Base-by-base conservation (phyloP, 768 basidiomycete species). In the Calocera viscosa region DNA sequence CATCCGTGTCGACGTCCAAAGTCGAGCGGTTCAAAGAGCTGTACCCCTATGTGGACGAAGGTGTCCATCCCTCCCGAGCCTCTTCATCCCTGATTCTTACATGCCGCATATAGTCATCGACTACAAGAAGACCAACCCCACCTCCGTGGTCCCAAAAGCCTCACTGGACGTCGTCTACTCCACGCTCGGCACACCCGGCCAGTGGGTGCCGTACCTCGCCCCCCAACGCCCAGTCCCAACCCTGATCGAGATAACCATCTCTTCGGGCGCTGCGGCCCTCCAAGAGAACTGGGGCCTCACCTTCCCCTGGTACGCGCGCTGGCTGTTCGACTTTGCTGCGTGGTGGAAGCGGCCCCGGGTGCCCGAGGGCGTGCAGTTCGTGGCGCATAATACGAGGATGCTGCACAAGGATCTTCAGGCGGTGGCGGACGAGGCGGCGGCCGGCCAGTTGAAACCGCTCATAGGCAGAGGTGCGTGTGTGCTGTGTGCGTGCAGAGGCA, bases 141-240 rank as follows among this genome's bases (percentile, higher is more conserved):
- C 26, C 24, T 28, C 14, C 7, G 53, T 60, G 26, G 22, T 60
- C 24, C 53, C 53, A 11, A 12, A 60, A 5, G 7, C 7, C 24
- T 60, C 53, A 19, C 53, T 60, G 2, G 53, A 60, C 53, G 14
- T 60, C 14, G 53, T 60, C 53, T 60, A 5, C 53, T 60, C 53
- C 26, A 60, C 53, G 24, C 24, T 60, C 30, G 26, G 53, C 53
- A 28, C 14, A 2, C 53, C 53, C 10, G 53, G 53, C 26, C 53
- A 60, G 30, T 60, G 43, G 43, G 19, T 19, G 8, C 8, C 43
- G 8, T 24, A 47, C 30, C 53, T 32, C 30, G 53, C 53, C 7
- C 24, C 53, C 19, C 53, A 26, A 10, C 53, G 26, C 2, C 53
- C 53, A 11, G 14, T 32, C 53, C 53, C 53, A 11, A 60, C 53